phyloP scores from a whole-genome alignment of 352 stramenopile genomes.

The Phytophthora pistaciae region DNA sequence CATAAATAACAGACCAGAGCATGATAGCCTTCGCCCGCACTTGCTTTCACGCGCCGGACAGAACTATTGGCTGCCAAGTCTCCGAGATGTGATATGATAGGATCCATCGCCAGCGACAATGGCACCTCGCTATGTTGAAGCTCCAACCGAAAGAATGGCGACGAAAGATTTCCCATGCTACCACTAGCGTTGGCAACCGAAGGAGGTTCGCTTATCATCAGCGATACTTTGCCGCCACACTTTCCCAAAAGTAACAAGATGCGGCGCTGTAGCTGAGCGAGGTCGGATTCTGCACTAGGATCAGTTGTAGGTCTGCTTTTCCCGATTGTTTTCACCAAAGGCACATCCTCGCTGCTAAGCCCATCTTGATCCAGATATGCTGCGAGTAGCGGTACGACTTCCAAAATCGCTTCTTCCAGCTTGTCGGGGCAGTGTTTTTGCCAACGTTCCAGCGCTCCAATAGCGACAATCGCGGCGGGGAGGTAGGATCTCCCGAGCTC shows the following conservation, averaged over 20 bases:
- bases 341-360: constrained; percentile 12
- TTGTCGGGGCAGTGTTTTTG: constrained; percentile 33
- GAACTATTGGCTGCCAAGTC: constrained; percentile 59
- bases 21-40: constrained; percentile 75
- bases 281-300: constrained; percentile 32
- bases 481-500: constrained; percentile 72
- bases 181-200: constrained; percentile 11
- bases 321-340: constrained; percentile 11
- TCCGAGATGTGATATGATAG: constrained; percentile 61
- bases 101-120: constrained; percentile 54
- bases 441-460: constrained; percentile 70
- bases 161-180: constrained; percentile 31
- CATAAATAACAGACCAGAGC: constrained; percentile 76
- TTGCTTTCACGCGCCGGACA: constrained; percentile 67
- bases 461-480: constrained; percentile 62
- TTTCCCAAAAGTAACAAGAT: constrained; percentile 72
- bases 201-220: constrained; percentile 53
- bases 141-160: constrained; percentile 47
- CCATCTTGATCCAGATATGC: constrained; percentile 64
- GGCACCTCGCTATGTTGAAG: constrained; percentile 55
- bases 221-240: constrained; percentile 50
- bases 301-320: constrained; percentile 14
- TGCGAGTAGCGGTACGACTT: constrained; percentile 56
- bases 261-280: constrained; percentile 62
- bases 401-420: constrained; percentile 45